Conservation (phyloP, 1,284 basidiomycete genomes). For the Leccinum angustisporum region DNA sequence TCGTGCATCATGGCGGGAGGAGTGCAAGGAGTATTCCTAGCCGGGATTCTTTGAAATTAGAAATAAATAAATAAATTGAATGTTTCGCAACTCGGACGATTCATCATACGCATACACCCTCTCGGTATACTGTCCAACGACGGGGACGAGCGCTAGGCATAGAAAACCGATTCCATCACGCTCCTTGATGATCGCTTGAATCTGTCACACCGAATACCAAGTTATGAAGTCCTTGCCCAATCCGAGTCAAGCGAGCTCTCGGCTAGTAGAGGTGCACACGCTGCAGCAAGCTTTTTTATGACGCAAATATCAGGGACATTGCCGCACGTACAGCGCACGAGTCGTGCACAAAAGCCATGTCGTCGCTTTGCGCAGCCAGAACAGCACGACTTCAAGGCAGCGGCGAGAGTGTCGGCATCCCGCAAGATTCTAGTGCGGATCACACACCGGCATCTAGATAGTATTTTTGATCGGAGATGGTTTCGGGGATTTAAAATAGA, state of each 20-base stretch:
- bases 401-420: slow-evolving; percentile 22
- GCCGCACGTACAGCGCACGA: slow-evolving; percentile 1
- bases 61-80: slow-evolving; percentile 29
- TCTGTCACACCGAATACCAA: not conserved
- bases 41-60: slow-evolving; percentile 34
- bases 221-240: not conserved
- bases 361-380: not conserved
- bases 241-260: not conserved
- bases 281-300: not conserved
- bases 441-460: slow-evolving; percentile 20
- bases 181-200: not conserved
- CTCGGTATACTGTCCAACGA: not conserved
- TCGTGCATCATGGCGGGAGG: slow-evolving; percentile 27
- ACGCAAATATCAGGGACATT: not conserved
- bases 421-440: slow-evolving; percentile 19
- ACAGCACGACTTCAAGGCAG: slow-evolving; percentile 5
- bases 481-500: slow-evolving; percentile 14
- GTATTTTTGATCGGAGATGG: slow-evolving; percentile 22
- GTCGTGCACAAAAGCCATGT: not conserved
- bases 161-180: not conserved
- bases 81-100: slow-evolving; percentile 12
- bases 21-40: slow-evolving; percentile 32
- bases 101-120: too few species aligned
- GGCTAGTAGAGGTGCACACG: slow-evolving; percentile 5
- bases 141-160: not conserved